phyloP scores from a whole-genome alignment of 352 stramenopile species.

The Elongisporangium prolatum region DNA sequence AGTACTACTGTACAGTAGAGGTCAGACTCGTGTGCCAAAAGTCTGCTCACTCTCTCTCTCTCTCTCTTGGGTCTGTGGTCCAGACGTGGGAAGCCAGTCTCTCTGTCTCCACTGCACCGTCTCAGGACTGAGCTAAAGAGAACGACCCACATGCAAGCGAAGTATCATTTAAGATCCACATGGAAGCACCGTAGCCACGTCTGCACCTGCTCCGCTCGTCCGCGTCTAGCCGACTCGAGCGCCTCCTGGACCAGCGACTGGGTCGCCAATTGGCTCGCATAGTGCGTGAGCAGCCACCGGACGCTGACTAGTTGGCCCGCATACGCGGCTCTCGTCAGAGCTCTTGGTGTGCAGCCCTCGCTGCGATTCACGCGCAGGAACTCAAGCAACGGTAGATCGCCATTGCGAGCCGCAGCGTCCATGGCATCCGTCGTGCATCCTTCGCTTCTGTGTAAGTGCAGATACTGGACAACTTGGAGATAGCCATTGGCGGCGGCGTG shows the following conservation, averaged over 20 bases:
- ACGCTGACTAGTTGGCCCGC: slow-evolving; percentile 28
- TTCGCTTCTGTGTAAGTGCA: slow-evolving; percentile 28
- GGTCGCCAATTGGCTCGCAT: slow-evolving; percentile 16
- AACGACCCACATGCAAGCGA: background rate
- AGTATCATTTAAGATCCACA: slow-evolving; percentile 1
- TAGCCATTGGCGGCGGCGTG: slow-evolving; percentile 38
- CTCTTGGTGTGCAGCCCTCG: slow-evolving; percentile 20
- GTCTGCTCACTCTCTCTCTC: background rate
- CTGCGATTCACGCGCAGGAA: slow-evolving; percentile 20
- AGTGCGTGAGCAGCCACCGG: slow-evolving; percentile 22
- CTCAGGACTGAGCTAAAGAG: slow-evolving; percentile 1
- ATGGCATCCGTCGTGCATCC: slow-evolving; percentile 39
- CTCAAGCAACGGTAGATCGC: slow-evolving; percentile 28
- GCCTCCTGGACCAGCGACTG: slow-evolving; percentile 12
- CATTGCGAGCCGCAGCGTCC: slow-evolving; percentile 34
- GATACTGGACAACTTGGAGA: slow-evolving; percentile 31
- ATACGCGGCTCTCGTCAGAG: slow-evolving; percentile 22
- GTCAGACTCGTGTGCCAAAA: background rate
- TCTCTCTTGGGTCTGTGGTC: background rate
- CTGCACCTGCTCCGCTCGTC: slow-evolving; percentile 25
- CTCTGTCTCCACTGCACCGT: background rate
- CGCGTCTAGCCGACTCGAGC: slow-evolving; percentile 15
- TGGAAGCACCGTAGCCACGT: slow-evolving; percentile 18
- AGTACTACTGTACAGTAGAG: too few relatives aligned
- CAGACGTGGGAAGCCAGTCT: background rate